A percentile compares a stretch with the other conserved stretches of the same genome.
These are phyloP conservation scores for Sporisorium iseilematis-ciliati DNA, from an alignment of 1,284 basidiomycete genomes.

Conservation along the genomic window DNA sequence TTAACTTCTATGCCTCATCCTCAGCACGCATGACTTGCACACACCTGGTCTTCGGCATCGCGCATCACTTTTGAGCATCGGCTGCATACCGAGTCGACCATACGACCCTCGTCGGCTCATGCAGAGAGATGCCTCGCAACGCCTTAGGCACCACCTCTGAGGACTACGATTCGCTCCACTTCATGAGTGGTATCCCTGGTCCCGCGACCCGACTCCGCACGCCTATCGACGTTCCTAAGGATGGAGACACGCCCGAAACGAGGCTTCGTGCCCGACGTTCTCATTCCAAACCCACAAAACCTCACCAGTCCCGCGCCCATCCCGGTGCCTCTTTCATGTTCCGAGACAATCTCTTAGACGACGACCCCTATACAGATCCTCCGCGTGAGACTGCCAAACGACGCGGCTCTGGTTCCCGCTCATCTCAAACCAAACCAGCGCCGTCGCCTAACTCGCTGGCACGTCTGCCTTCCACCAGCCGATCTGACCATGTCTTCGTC, in stretches of 20 bases:
- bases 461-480: not conserved
- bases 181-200: slow-evolving; percentile 11
- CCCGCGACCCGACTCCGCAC: not conserved
- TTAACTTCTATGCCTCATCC: not conserved
- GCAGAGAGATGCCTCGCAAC: slow-evolving; percentile 20
- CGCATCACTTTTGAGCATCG: not conserved
- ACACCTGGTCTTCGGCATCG: not conserved
- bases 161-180: not conserved
- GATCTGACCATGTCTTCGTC: not conserved
- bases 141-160: not conserved
- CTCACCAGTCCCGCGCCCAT: too few relatives aligned
- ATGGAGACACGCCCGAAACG: slow-evolving; percentile 7
- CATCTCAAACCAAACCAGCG: not conserved
- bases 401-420: not conserved
- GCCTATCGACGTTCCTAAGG: slow-evolving; percentile 14
- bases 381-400: not conserved
- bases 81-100: not conserved
- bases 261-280: not conserved
- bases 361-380: not conserved
- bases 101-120: not conserved
- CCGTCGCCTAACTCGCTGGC: slow-evolving; percentile 1
- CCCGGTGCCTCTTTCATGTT: not conserved
- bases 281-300: not conserved
- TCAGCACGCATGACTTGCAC: not conserved
- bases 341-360: slow-evolving; percentile 5